A percentile compares a stretch with the other conserved stretches of the same genome.
Conservation (phyloP, 2,329 filamentous ascomycete genomes). For the Nemania abortiva region DNA sequence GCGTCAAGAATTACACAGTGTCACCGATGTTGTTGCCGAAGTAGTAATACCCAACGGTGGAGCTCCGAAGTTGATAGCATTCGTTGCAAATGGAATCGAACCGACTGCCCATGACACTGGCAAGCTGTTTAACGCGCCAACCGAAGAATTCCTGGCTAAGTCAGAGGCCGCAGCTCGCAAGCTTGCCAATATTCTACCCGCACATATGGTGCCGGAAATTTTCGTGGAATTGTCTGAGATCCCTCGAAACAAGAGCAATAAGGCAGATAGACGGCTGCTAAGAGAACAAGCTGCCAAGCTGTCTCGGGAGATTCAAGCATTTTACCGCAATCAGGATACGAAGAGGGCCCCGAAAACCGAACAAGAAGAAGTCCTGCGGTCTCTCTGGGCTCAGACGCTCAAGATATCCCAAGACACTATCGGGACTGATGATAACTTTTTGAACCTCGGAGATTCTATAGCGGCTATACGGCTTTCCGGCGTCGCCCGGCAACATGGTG, state of each 20-base stretch:
- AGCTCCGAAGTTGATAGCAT: conserved; percentile 8
- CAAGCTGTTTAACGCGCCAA: conserved; percentile 11
- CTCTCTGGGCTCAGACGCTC: conserved; percentile 29
- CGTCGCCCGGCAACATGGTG: conserved; percentile 4
- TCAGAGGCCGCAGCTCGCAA: conserved; percentile 1
- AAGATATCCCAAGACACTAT: conserved; percentile 20
- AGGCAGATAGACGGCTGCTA: conserved; percentile 50
- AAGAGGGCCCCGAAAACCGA: conserved; percentile 15
- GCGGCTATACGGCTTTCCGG: conserved; percentile 29
- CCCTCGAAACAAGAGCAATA: conserved; percentile 48
- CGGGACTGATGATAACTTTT: conserved; percentile 27
- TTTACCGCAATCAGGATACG: neutral
- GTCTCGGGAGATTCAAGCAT: conserved; percentile 12
- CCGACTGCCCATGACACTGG: neutral
- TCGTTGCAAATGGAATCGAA: conserved; percentile 11
- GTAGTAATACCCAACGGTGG: conserved; percentile 10
- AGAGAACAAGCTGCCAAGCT: conserved; percentile 34
- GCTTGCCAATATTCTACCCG: conserved; percentile 42
- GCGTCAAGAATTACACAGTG: conserved; percentile 9
- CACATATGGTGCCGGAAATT: conserved; percentile 53
- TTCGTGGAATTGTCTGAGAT: conserved; percentile 48
- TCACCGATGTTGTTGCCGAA: conserved; percentile 23
- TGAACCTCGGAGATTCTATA: conserved; percentile 33
- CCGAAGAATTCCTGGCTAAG: conserved; percentile 28
- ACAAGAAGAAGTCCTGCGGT: conserved; percentile 17